These are phyloP conservation scores for Tolypocladium cylindrosporum DNA, from an alignment of 2,329 filamentous ascomycete genomes.

Conservation along the genomic window DNA sequence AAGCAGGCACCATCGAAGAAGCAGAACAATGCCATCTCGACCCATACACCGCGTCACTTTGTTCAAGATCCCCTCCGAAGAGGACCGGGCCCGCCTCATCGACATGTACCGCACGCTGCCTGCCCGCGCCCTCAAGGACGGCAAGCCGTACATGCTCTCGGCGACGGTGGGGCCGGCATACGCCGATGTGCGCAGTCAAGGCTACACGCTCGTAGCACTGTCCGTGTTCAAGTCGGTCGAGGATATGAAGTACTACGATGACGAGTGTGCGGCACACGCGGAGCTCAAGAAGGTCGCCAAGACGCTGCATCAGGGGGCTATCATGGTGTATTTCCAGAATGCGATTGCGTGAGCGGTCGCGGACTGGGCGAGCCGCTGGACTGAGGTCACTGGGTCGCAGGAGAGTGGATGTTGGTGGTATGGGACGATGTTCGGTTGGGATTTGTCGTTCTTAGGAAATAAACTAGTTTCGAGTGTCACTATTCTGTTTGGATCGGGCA, in stretches of 20 bases:
- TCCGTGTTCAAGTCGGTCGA: constrained; percentile 45
- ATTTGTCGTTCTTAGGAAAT: no score
- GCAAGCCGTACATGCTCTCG: constrained; percentile 48
- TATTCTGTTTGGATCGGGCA: no score
- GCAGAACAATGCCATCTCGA: no score
- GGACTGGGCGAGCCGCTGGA: no score
- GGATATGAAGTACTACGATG: constrained; percentile 54
- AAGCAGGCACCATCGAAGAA: no score
- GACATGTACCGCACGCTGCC: constrained; percentile 22
- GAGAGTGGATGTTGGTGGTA: no score
- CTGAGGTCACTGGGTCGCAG: no score
- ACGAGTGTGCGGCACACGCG: constrained; percentile 22
- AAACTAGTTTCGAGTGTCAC: no score
- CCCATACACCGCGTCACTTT: constrained; percentile 22
- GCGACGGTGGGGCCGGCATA: constrained; percentile 37
- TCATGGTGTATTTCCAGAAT: constrained; percentile 43
- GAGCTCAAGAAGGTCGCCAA: constrained; percentile 21
- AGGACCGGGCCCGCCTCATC: constrained; percentile 19
- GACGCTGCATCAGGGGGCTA: constrained; percentile 23
- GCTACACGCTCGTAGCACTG: constrained; percentile 46
- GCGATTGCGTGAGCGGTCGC: no score
- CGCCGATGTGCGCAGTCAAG: constrained; percentile 44
- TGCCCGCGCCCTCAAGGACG: constrained; percentile 33
- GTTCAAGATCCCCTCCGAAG: constrained; percentile 25
- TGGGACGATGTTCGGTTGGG: no score